phyloP scores from a whole-genome alignment of 2,329 filamentous ascomycete genomes.

The Alternaria alternata region DNA sequence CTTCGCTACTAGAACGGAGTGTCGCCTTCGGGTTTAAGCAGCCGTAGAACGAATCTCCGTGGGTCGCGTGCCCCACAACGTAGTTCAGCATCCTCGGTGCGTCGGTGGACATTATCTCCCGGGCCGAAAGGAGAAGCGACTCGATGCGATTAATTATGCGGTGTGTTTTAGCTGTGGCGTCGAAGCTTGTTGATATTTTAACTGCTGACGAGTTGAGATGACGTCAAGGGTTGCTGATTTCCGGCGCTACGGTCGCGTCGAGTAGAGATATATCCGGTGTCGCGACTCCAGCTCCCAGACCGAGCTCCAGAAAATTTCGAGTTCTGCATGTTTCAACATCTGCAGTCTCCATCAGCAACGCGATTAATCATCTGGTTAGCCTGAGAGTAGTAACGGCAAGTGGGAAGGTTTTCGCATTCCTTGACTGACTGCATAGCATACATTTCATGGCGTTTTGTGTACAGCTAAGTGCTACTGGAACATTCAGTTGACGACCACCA shows the following conservation, averaged over 20 bases:
- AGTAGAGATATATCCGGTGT: not conserved
- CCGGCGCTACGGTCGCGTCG: slow-evolving; percentile 1
- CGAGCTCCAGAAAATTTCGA: not conserved
- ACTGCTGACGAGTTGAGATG: not conserved
- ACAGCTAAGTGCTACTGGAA: not conserved
- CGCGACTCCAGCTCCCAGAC: not conserved
- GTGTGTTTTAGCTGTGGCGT: slow-evolving; percentile 2
- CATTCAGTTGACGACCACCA: slow-evolving; percentile 30
- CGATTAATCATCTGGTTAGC: not conserved
- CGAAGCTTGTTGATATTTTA: not conserved
- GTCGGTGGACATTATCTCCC: slow-evolving; percentile 9
- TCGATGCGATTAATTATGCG: not conserved
- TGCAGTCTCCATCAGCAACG: not conserved
- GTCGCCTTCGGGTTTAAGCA: slow-evolving; percentile 13
- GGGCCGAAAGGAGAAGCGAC: not conserved
- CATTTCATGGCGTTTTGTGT: not conserved
- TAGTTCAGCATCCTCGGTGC: slow-evolving; percentile 1
- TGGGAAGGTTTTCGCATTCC: not conserved
- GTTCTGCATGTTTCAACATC: not conserved
- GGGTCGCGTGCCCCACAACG: slow-evolving; percentile 4
- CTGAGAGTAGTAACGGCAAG: not conserved
- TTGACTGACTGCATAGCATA: not conserved
- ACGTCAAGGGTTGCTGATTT: not conserved
- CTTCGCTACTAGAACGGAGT: not conserved
- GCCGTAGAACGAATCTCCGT: not conserved